Percentiles rank a stretch among this genome's conserved stretches.
These are phyloP conservation scores for Thamnidium elegans DNA, from an alignment of 192 early-diverging fungal species.

Conservation along the genomic window DNA sequence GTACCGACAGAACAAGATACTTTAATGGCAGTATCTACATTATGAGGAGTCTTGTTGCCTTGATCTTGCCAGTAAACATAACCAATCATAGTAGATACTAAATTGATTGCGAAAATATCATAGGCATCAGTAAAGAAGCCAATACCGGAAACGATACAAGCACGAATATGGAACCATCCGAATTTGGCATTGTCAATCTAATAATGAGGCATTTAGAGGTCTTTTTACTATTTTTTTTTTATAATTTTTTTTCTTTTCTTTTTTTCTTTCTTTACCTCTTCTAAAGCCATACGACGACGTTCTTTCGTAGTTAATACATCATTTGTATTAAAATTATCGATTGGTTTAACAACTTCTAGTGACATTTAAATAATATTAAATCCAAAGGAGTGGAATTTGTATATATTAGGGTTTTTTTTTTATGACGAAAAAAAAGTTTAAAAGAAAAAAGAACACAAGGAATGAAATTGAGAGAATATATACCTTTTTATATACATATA, in stretches of 20 bases:
- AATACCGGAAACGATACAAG: constrained; percentile 71
- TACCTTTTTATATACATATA: no score
- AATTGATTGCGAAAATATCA: constrained; percentile 91
- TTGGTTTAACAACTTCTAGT: no score
- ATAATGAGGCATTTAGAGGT: no score
- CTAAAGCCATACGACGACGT: constrained; percentile 22
- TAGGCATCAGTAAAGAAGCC: constrained; percentile 93
- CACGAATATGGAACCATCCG: constrained; percentile 73
- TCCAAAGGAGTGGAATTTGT: no score
- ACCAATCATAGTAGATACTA: constrained; percentile 83
- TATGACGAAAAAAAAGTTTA: no score
- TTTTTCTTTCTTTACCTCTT: constrained; percentile 12
- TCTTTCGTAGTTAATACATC: constrained; percentile 1
- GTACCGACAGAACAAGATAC: constrained; percentile 87
- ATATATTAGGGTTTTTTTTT: no score
- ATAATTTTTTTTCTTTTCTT: no score
- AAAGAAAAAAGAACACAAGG: no score
- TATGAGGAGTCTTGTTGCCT: constrained; percentile 49
- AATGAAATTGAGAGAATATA: no score
- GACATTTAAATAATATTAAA: no score
- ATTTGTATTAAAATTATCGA: neutral
- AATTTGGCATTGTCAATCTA: constrained; percentile 75
- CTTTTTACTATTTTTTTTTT: no score
- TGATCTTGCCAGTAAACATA: constrained; percentile 57
- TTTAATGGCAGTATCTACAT: constrained; percentile 85